Base-by-base conservation (phyloP, 1,284 basidiomycete species). In the Boletus mariae region DNA sequence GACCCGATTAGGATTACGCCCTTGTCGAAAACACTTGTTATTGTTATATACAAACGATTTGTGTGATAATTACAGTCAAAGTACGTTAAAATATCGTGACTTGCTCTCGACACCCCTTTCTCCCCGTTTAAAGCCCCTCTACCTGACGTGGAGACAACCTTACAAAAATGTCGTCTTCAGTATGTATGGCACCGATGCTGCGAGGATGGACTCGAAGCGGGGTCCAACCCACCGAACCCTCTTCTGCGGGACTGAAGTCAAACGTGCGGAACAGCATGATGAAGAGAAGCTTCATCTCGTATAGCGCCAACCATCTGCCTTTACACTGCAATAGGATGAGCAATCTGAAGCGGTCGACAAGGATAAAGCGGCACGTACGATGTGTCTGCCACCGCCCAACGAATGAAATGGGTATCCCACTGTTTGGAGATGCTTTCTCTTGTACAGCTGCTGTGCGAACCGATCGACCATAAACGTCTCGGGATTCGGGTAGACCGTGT, bases 301-400 rank as follows among this genome's bases (percentile, higher is more conserved):
- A 65, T 6, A 65, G 13, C 0, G 63, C 57, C 5, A 68, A 20
- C 60, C 64, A 65, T 38, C 62, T 52, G 9, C 63, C 63, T 17
- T 67, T 65, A 52, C 64, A 65, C 63, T 68, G 8, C 2, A 1
- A 17, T 1, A 25, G n/a, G 11, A 10, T 61, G 1, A 47, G 43
- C 13, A 50, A 2, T 1, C 1, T 5, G 6, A 26, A 37, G 3
- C 8, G 2, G 15, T 23, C 12, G 28, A 37, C 26, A 43, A 23
- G n/a, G 6, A 45, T 45, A 20, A 35, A 3, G n/a, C 0, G 0
- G n/a, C 5, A 48, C 63, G 45, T 38, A 68, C 64, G 26, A 56
- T 20, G 43, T 66, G 64, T 6, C 50, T 66, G 0, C 64, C 66
- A 25, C 53, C 55, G 1, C 66, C 63, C 2, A 65, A 34, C 1